Evolutionary conservation across 148 eudicot genomes (phyloP).

Genomic region (Camellia granthamiana): DNA sequence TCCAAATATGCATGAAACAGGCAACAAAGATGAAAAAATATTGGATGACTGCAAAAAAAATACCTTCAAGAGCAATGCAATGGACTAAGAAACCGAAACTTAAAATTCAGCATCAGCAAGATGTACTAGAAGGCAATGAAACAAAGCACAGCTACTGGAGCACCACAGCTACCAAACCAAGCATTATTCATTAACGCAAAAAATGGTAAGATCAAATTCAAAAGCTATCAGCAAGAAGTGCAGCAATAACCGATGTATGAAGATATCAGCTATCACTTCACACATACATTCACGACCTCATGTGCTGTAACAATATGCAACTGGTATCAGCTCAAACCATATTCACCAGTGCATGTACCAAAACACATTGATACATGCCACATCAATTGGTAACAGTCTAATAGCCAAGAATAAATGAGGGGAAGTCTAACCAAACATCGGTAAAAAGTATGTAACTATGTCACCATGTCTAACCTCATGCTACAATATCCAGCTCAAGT

Average conservation of each 20-base stretch:
- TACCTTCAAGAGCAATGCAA: not conserved
- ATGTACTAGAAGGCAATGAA: not conserved
- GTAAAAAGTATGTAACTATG: not conserved
- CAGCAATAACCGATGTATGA: slow-evolving; percentile 27
- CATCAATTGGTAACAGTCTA: slow-evolving; percentile 6
- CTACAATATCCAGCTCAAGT: not conserved
- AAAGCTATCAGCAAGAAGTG: slow-evolving; percentile 19
- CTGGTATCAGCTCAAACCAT: slow-evolving; percentile 29
- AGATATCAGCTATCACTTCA: slow-evolving; percentile 27
- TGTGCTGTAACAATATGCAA: slow-evolving; percentile 41
- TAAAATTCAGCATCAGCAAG: not conserved
- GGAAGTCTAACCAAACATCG: not conserved
- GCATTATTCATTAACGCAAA: slow-evolving; percentile 12
- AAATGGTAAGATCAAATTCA: slow-evolving; percentile 5
- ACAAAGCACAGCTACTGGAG: slow-evolving; percentile 5
- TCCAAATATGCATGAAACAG: not conserved
- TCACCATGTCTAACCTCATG: slow-evolving; percentile 2
- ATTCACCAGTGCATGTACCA: slow-evolving; percentile 7
- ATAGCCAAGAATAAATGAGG: not conserved
- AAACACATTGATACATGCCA: slow-evolving; percentile 6
- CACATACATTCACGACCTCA: slow-evolving; percentile 49
- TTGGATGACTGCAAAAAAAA: not conserved
- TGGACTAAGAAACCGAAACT: not conserved
- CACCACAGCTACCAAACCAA: slow-evolving; percentile 28
- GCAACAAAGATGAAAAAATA: not conserved